These are phyloP conservation scores for Carex cristatella DNA, from an alignment of 176 grass and related monocot species.

Conservation along the genomic window DNA sequence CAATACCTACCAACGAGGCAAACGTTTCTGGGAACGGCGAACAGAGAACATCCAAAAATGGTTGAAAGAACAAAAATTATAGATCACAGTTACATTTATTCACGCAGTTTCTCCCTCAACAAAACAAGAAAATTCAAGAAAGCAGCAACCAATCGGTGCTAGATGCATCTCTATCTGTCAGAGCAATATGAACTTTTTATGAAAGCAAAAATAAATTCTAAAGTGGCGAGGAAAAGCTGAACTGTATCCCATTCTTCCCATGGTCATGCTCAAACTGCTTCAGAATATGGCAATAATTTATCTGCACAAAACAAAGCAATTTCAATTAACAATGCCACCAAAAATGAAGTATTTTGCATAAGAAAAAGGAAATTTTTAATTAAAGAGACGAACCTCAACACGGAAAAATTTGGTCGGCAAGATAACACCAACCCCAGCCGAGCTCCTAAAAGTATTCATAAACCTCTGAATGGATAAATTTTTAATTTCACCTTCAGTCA, in stretches of 20 bases:
- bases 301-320: slow-evolving; percentile 32
- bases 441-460: slow-evolving; percentile 70
- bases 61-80: not conserved
- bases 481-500: slow-evolving; percentile 41
- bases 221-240: slow-evolving; percentile 80
- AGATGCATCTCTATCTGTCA: slow-evolving; percentile 12
- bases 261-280: slow-evolving; percentile 75
- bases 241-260: slow-evolving; percentile 83
- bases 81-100: slow-evolving; percentile 20
- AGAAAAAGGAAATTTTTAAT: not conserved
- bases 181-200: not conserved
- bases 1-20: not conserved
- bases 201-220: slow-evolving; percentile 26
- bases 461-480: slow-evolving; percentile 41
- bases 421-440: slow-evolving; percentile 77
- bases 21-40: not conserved
- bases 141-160: not conserved
- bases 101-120: slow-evolving; percentile 5
- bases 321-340: not conserved
- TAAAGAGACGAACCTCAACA: slow-evolving; percentile 53
- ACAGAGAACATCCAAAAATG: not conserved
- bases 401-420: slow-evolving; percentile 82
- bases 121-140: not conserved
- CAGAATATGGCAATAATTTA: slow-evolving; percentile 90
- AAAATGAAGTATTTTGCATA: not conserved